Conservation (phyloP, 805 yeast species). For the Pichia nakasei region DNA sequence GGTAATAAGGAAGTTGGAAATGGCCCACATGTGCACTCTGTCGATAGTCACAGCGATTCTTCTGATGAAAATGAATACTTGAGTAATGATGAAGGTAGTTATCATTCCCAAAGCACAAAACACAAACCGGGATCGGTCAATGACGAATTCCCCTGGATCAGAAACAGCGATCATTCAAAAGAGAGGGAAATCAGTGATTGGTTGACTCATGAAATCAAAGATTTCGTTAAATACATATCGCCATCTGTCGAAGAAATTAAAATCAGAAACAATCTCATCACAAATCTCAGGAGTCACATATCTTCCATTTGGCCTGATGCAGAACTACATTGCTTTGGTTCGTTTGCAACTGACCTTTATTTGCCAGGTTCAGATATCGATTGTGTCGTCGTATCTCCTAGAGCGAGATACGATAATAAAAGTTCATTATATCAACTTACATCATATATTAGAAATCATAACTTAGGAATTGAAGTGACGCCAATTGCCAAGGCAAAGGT, state of each 20-base stretch:
- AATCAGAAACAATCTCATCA: slow-evolving; percentile 57
- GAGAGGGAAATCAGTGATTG: slow-evolving; percentile 78
- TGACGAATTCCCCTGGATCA: slow-evolving; percentile 62
- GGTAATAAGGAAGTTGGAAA: no score
- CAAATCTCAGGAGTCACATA: slow-evolving; percentile 44
- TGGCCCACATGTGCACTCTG: slow-evolving; percentile 13
- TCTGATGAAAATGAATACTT: slow-evolving; percentile 29
- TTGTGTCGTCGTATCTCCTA: slow-evolving; percentile 68
- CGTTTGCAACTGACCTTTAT: slow-evolving; percentile 87
- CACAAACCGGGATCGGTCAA: slow-evolving; percentile 24
- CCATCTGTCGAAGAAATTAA: slow-evolving; percentile 71
- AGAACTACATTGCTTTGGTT: slow-evolving; percentile 82
- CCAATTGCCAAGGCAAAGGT: slow-evolving; percentile 87
- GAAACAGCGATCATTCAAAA: slow-evolving; percentile 65
- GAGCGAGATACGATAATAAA: slow-evolving; percentile 52
- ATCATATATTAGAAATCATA: slow-evolving; percentile 50
- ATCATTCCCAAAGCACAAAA: slow-evolving; percentile 19
- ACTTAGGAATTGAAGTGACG: slow-evolving; percentile 64
- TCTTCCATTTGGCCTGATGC: slow-evolving; percentile 66
- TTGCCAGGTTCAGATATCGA: slow-evolving; percentile 95
- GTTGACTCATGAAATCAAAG: slow-evolving; percentile 78
- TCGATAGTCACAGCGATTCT: slow-evolving; percentile 20
- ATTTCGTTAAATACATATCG: slow-evolving; percentile 76
- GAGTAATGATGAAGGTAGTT: slow-evolving; percentile 35
- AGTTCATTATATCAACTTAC: slow-evolving; percentile 66